These are phyloP conservation scores for Sedum album DNA, from an alignment of 164 flowering plant species.

Conservation along the genomic window DNA sequence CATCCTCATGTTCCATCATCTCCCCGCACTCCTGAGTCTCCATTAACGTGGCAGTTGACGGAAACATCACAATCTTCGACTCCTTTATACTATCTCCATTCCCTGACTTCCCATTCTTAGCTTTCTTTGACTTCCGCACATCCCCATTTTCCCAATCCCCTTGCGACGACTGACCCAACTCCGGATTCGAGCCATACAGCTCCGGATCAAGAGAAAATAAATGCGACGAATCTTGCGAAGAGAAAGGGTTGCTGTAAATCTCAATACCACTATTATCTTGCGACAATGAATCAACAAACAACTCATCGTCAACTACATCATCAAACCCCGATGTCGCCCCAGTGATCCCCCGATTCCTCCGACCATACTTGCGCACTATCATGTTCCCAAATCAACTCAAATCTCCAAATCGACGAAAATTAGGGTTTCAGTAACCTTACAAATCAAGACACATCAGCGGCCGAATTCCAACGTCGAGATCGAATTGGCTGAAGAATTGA, in stretches of 20 bases:
- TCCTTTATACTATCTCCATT: conserved; percentile 3
- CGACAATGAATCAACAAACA: neutral
- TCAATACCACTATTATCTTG: conserved; percentile 8
- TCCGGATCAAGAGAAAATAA: conserved; percentile 40
- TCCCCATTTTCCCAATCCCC: conserved; percentile 12
- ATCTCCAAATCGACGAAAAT: neutral
- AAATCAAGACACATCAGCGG: neutral
- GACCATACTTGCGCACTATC: conserved; percentile 48
- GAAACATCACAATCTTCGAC: conserved; percentile 12
- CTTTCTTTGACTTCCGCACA: conserved; percentile 18
- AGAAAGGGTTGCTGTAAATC: conserved; percentile 31
- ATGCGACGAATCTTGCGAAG: conserved; percentile 64
- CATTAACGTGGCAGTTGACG: conserved; percentile 65
- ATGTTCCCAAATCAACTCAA: conserved; percentile 19
- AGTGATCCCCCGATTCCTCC: neutral
- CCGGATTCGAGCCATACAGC: neutral
- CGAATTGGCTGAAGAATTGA: neutral
- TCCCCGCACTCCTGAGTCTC: conserved; percentile 96
- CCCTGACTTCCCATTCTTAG: conserved; percentile 10
- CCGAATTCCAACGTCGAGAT: neutral
- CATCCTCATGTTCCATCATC: conserved; percentile 96
- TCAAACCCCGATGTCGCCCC: neutral
- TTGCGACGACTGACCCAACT: conserved; percentile 15
- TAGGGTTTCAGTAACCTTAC: neutral
- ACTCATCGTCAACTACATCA: conserved; percentile 8